phyloP scores from a whole-genome alignment of 2,329 filamentous ascomycete species.

The Leptographium lundbergii region DNA sequence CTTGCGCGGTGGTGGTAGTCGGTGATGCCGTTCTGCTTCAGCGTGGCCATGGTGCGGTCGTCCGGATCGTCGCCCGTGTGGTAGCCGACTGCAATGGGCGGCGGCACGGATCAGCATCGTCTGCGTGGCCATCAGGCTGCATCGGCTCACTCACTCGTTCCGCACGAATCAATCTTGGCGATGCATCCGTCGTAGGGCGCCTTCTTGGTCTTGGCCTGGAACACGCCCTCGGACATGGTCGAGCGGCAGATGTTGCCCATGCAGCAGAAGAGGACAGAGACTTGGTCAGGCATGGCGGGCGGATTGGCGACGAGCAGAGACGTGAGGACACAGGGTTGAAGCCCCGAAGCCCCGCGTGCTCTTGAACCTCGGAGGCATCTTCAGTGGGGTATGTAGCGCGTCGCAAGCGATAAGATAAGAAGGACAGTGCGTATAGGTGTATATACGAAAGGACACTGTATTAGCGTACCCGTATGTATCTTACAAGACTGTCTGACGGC shows the following conservation, averaged over 20 bases:
- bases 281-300: constrained; percentile 15
- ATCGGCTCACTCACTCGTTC: constrained; percentile 38
- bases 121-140: not conserved
- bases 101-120: not conserved
- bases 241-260: constrained; percentile 92
- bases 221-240: constrained; percentile 93
- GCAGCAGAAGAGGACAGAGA: constrained; percentile 87
- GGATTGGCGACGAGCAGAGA: not conserved
- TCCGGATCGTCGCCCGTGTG: constrained; percentile 70
- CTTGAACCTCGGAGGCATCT: not conserved
- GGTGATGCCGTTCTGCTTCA: constrained; percentile 60
- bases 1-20: constrained; percentile 68
- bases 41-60: constrained; percentile 67
- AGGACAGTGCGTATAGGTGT: too few species aligned
- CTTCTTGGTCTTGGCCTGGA: constrained; percentile 56
- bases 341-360: not conserved
- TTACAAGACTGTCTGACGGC: too few species aligned
- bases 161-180: constrained; percentile 68
- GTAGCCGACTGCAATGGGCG: constrained; percentile 49
- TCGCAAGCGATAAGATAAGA: not conserved
- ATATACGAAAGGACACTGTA: too few species aligned
- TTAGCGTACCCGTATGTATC: too few species aligned
- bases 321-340: not conserved
- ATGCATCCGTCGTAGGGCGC: constrained; percentile 48
- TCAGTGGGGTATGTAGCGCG: not conserved